Conservation (phyloP, 306 rosid species). For the Bauhinia variegata region DNA sequence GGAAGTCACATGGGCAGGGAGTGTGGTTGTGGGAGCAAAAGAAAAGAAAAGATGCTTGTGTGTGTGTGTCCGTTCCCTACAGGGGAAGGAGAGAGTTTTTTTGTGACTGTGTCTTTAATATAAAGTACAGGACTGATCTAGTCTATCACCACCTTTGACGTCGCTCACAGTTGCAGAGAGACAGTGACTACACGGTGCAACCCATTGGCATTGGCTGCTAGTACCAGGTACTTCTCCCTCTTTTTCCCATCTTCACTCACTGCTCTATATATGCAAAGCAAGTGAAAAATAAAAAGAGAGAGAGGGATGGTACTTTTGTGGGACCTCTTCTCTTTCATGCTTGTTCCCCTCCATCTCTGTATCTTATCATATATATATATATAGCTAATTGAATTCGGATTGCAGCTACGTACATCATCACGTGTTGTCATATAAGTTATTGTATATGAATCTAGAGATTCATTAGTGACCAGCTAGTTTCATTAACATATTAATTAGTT, state of each 20-base stretch:
- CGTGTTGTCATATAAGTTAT: too few relatives aligned
- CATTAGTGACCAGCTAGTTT: too few relatives aligned
- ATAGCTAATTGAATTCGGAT: too few relatives aligned
- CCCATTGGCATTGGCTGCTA: constrained; percentile 65
- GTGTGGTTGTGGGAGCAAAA: constrained; percentile 7
- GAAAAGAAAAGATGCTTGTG: constrained; percentile 36
- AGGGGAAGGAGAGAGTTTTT: constrained; percentile 29
- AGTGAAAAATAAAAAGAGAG: neutral
- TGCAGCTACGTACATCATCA: too few relatives aligned
- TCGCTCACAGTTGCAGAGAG: constrained; percentile 50
- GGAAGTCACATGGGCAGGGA: constrained; percentile 52
- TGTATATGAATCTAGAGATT: too few relatives aligned
- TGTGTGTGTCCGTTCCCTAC: constrained; percentile 37
- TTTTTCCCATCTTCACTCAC: constrained; percentile 43
- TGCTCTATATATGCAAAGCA: constrained; percentile 31
- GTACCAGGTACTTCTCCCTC: constrained; percentile 45
- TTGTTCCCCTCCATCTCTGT: constrained; percentile 44
- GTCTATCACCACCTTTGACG: constrained; percentile 53
- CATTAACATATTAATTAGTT: too few relatives aligned
- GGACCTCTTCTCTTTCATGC: constrained; percentile 46
- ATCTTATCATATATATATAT: too few relatives aligned
- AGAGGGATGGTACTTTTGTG: constrained; percentile 40
- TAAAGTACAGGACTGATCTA: constrained; percentile 47
- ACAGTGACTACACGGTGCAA: constrained; percentile 55
- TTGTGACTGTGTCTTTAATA: constrained; percentile 39